Conservation (phyloP, 2,329 filamentous ascomycete genomes). For the Xylariaceae sp. region DNA sequence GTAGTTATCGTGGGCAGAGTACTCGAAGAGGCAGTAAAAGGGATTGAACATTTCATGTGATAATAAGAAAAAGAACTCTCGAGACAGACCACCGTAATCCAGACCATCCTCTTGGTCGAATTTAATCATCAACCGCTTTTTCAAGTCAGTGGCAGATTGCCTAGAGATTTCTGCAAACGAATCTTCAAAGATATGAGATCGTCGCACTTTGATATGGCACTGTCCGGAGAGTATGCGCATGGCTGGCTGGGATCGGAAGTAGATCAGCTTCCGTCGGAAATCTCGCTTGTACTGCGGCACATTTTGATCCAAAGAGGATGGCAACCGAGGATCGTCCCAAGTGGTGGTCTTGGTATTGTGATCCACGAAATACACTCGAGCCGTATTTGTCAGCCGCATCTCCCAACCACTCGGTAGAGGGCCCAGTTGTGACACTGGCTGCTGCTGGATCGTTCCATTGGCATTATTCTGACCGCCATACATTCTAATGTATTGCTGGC, state of each 20-base stretch:
- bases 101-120: slow-evolving; percentile 98
- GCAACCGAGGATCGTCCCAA: slow-evolving; percentile 95
- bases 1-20: slow-evolving; percentile 99
- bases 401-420: slow-evolving; percentile 97
- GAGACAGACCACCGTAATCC: slow-evolving; percentile 94
- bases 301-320: slow-evolving; percentile 95
- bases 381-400: slow-evolving; percentile 98
- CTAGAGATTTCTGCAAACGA: slow-evolving; percentile 98
- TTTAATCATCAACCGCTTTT: slow-evolving; percentile 99
- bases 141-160: slow-evolving; percentile 91
- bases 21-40: slow-evolving; percentile 99
- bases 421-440: slow-evolving; percentile 94
- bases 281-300: slow-evolving; percentile 99
- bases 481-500: slow-evolving; percentile 98
- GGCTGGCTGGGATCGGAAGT: slow-evolving; percentile 97
- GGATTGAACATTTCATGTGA: slow-evolving; percentile 99
- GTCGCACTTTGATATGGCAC: slow-evolving; percentile 95
- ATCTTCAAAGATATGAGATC: slow-evolving; percentile 97
- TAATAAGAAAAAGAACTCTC: slow-evolving; percentile 99
- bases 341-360: slow-evolving; percentile 99
- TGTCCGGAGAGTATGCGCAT: slow-evolving; percentile 94
- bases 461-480: slow-evolving; percentile 86
- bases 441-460: slow-evolving; percentile 89
- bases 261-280: slow-evolving; percentile 96
- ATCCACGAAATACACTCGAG: slow-evolving; percentile 97